A percentile compares a stretch with the other conserved stretches of the same genome.
These are phyloP conservation scores for Penicillium paneum DNA, from an alignment of 2,329 filamentous ascomycete species.

Conservation along the genomic window DNA sequence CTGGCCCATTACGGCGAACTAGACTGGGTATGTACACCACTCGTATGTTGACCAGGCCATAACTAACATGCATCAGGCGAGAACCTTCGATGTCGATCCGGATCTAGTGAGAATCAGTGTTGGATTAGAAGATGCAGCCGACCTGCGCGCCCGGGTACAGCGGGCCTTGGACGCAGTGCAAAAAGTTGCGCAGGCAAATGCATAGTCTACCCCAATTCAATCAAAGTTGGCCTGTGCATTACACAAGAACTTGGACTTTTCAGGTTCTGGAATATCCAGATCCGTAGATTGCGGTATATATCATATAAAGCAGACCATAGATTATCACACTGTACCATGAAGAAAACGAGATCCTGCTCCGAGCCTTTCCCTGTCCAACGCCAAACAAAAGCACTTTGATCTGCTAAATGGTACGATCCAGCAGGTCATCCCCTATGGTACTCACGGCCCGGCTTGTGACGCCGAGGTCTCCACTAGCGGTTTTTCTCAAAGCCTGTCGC, in stretches of 20 bases:
- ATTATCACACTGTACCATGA: background rate
- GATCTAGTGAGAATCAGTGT: slow-evolving; percentile 83
- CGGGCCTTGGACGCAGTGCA: slow-evolving; percentile 63
- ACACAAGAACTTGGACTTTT: background rate
- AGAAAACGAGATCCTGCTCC: slow-evolving; percentile 12
- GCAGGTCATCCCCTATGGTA: slow-evolving; percentile 32
- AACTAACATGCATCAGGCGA: slow-evolving; percentile 51
- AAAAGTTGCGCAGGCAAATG: slow-evolving; percentile 13
- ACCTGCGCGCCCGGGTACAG: slow-evolving; percentile 63
- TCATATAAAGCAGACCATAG: slow-evolving; percentile 4
- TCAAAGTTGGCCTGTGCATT: background rate
- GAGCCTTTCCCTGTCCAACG: background rate
- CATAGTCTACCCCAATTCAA: background rate
- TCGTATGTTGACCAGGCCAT: background rate
- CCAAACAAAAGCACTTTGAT: background rate
- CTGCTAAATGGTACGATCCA: slow-evolving; percentile 28
- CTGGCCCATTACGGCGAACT: slow-evolving; percentile 88
- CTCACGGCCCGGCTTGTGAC: slow-evolving; percentile 35
- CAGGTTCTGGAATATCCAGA: background rate
- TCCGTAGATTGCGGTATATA: slow-evolving; percentile 15
- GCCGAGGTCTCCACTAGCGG: slow-evolving; percentile 74
- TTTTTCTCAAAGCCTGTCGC: slow-evolving; percentile 81
- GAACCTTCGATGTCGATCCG: slow-evolving; percentile 73
- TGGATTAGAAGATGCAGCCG: slow-evolving; percentile 73
- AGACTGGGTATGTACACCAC: slow-evolving; percentile 65